Evolutionary conservation across 441 rosid genomes (phyloP).

Genomic region (Gossypium davidsonii): DNA sequence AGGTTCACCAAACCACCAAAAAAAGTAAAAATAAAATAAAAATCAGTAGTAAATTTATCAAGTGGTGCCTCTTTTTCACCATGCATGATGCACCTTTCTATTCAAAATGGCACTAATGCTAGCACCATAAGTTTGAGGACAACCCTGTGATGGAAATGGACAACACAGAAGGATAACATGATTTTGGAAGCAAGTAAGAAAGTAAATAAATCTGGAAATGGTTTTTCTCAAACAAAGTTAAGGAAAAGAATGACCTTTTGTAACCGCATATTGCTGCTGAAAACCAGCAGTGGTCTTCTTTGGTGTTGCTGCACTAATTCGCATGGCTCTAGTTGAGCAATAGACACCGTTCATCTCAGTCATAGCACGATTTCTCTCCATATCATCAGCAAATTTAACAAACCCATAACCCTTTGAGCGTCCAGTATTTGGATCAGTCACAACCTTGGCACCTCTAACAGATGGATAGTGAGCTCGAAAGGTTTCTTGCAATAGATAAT

Average conservation of each 20-base stretch:
- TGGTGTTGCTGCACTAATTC: constrained; percentile 88
- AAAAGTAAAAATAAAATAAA: background rate
- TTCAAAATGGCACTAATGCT: background rate
- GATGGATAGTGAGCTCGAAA: constrained; percentile 75
- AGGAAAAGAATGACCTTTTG: constrained; percentile 39
- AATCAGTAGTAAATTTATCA: background rate
- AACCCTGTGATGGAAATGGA: background rate
- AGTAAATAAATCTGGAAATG: background rate
- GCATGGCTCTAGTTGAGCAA: constrained; percentile 93
- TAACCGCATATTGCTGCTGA: constrained; percentile 55
- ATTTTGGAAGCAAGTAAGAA: constrained; percentile 5
- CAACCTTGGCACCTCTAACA: constrained; percentile 97
- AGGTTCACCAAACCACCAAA: background rate
- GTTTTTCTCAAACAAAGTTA: background rate
- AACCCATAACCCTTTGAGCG: constrained; percentile 95
- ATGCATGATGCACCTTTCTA: background rate
- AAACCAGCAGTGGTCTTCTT: constrained; percentile 58
- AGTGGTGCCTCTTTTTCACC: background rate
- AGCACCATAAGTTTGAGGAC: background rate
- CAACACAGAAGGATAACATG: background rate
- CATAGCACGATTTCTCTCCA: constrained; percentile 86
- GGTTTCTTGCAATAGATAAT: constrained; percentile 85
- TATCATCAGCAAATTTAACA: constrained; percentile 82
- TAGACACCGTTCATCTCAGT: constrained; percentile 85
- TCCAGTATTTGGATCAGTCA: constrained; percentile 89